phyloP scores from a whole-genome alignment of 164 flowering plant species.

The Umbilicus rupestris region DNA sequence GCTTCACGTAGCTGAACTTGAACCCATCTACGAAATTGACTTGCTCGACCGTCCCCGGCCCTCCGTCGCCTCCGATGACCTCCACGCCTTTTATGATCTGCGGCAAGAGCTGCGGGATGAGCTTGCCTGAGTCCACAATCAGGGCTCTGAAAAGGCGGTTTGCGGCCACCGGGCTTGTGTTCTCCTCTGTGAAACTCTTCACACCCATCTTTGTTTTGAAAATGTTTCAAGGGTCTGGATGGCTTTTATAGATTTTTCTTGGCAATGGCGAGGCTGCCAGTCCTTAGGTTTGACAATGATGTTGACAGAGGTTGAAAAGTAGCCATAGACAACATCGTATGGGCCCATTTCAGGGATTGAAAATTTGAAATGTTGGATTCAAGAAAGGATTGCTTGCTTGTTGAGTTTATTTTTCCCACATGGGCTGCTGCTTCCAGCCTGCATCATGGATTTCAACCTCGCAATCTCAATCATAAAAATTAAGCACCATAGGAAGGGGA shows the following conservation, averaged over 20 bases:
- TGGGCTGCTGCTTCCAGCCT: constrained; percentile 1
- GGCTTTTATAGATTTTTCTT: background rate
- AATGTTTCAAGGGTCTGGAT: background rate
- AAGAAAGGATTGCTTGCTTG: background rate
- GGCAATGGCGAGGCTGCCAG: constrained; percentile 1
- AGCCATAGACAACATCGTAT: background rate
- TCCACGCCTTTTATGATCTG: constrained; percentile 1
- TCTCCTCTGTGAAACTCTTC: background rate
- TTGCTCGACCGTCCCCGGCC: constrained; percentile 16
- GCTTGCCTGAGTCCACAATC: constrained; percentile 4
- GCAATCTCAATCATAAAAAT: too few species aligned
- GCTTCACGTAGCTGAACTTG: constrained; percentile 12
- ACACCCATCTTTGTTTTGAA: constrained; percentile 3
- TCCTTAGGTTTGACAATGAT: background rate
- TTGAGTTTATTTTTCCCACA: background rate
- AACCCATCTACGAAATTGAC: constrained; percentile 3
- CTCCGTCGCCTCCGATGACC: constrained; percentile 18
- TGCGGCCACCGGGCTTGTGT: background rate
- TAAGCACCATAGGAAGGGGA: too few species aligned
- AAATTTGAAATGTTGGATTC: background rate
- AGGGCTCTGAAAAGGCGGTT: background rate
- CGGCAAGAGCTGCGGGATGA: constrained; percentile 3
- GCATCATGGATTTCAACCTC: background rate
- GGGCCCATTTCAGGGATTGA: background rate
- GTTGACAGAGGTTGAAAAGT: background rate